phyloP scores from a whole-genome alignment of 108 stramenopile genomes.

The Bacterosira constricta region DNA sequence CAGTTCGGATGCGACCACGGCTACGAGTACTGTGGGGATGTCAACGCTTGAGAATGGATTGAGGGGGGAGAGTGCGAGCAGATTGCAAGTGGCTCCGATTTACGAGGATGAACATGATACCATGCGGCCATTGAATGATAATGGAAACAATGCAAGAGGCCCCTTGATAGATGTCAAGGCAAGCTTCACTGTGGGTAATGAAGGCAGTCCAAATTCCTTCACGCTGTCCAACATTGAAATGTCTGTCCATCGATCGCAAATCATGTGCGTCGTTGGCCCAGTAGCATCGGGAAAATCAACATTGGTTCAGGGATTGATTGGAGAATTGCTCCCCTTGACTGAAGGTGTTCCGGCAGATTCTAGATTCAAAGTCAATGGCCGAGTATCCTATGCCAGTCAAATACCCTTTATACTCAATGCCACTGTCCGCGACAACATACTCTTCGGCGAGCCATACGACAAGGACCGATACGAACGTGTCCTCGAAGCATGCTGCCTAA shows the following conservation, averaged over 20 bases:
- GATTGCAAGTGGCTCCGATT: neutral
- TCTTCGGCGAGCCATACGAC: conserved; percentile 87
- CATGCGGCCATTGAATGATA: neutral
- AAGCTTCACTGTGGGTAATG: conserved; percentile 24
- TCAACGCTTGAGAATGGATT: neutral
- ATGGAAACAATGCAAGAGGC: neutral
- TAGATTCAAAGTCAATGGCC: conserved; percentile 35
- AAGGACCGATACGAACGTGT: conserved; percentile 79
- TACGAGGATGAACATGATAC: neutral
- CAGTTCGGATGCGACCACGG: neutral
- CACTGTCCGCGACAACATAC: conserved; percentile 93
- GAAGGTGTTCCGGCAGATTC: neutral
- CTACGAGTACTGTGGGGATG: neutral
- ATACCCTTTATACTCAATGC: conserved; percentile 93
- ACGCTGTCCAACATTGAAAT: conserved; percentile 56
- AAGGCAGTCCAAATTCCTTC: conserved; percentile 49
- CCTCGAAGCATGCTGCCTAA: conserved; percentile 82
- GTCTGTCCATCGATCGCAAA: conserved; percentile 48
- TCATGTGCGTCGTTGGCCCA: conserved; percentile 59
- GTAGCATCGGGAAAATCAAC: conserved; percentile 83
- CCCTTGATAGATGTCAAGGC: conserved; percentile 20
- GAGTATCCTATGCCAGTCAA: conserved; percentile 88
- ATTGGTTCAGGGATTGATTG: conserved; percentile 75
- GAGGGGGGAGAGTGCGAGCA: neutral
- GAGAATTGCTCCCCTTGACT: conserved; percentile 50